Percentiles rank a stretch among this genome's conserved stretches.
Conservation (phyloP, 2,329 filamentous ascomycete genomes). For the Hymenoscyphus albidus region DNA sequence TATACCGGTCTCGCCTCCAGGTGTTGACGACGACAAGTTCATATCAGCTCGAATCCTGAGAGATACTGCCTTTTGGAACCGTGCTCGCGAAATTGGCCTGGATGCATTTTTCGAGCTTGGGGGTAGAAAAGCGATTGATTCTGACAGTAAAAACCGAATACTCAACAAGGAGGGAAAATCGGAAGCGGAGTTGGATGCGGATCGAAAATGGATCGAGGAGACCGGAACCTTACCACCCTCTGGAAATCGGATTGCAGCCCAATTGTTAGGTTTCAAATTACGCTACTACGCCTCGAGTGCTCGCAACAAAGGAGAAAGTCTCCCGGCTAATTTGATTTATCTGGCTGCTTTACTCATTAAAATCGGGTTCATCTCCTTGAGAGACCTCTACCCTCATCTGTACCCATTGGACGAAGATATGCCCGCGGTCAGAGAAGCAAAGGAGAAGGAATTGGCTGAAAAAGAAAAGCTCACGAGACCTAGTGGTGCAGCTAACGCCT, state of each 20-base stretch:
- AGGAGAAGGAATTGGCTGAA: constrained; percentile 72
- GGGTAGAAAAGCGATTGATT: constrained; percentile 60
- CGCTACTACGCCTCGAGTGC: constrained; percentile 86
- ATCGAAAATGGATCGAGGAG: constrained; percentile 70
- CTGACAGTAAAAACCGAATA: constrained; percentile 47
- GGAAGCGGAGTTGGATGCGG: constrained; percentile 47
- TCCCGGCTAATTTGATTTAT: constrained; percentile 91
- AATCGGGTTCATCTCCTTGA: constrained; percentile 90
- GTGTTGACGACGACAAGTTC: constrained; percentile 63
- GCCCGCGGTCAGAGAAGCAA: constrained; percentile 65
- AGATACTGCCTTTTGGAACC: constrained; percentile 76
- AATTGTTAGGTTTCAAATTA: constrained; percentile 94
- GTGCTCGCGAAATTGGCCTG: constrained; percentile 71
- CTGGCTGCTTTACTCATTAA: constrained; percentile 91
- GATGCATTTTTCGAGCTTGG: constrained; percentile 89
- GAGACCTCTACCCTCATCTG: constrained; percentile 87
- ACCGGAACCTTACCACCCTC: constrained; percentile 79
- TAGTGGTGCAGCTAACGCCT: constrained; percentile 71
- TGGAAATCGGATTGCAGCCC: constrained; percentile 88
- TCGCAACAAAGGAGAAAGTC: constrained; percentile 67
- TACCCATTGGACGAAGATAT: constrained; percentile 83
- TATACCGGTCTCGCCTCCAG: constrained; percentile 54
- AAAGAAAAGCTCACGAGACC: constrained; percentile 68
- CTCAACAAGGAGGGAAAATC: constrained; percentile 39
- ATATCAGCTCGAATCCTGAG: constrained; percentile 56